A percentile compares a stretch with the other conserved stretches of the same genome.
These are phyloP conservation scores for Metschnikowia kunwiensis DNA, from an alignment of 805 yeast species.

Conservation along the genomic window DNA sequence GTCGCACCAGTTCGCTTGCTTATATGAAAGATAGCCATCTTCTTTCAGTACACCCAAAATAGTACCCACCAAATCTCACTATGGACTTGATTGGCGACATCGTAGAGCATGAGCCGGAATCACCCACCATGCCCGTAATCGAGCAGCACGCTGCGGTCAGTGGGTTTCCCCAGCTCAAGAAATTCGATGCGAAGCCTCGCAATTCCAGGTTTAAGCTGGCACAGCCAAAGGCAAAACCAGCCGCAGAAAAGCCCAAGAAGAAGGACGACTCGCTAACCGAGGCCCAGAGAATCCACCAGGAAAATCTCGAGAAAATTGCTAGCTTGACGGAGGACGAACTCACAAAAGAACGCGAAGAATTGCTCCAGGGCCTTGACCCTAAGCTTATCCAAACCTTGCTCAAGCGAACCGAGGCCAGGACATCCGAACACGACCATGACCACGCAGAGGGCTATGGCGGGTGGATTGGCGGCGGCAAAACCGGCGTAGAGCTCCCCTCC, in stretches of 20 bases:
- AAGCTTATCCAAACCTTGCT: conserved; percentile 57
- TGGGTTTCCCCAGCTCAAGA: conserved; percentile 38
- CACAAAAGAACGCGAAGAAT: conserved; percentile 59
- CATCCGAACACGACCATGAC: conserved; percentile 22
- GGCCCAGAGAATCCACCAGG: conserved; percentile 71
- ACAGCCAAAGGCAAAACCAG: neutral
- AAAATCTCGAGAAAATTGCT: conserved; percentile 61
- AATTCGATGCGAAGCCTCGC: conserved; percentile 25
- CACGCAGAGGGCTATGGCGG: conserved; percentile 43
- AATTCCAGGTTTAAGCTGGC: conserved; percentile 12
- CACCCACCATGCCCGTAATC: conserved; percentile 24
- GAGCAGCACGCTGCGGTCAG: conserved; percentile 12
- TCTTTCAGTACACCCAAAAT: neutral
- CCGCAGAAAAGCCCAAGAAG: neutral
- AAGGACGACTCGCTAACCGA: conserved; percentile 37
- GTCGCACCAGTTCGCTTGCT: no score
- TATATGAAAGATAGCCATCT: neutral
- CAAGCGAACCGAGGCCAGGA: conserved; percentile 52
- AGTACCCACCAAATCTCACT: neutral
- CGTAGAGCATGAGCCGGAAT: conserved; percentile 53
- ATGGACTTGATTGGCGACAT: conserved; percentile 76
- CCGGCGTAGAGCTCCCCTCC: conserved; percentile 34
- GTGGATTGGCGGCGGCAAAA: conserved; percentile 41
- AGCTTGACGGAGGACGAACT: conserved; percentile 67
- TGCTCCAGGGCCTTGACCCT: conserved; percentile 68